A percentile compares a stretch with the other conserved stretches of the same genome.
phyloP scores from a whole-genome alignment of 371 early-diverging fungal species.

The Mortierella sp. region DNA sequence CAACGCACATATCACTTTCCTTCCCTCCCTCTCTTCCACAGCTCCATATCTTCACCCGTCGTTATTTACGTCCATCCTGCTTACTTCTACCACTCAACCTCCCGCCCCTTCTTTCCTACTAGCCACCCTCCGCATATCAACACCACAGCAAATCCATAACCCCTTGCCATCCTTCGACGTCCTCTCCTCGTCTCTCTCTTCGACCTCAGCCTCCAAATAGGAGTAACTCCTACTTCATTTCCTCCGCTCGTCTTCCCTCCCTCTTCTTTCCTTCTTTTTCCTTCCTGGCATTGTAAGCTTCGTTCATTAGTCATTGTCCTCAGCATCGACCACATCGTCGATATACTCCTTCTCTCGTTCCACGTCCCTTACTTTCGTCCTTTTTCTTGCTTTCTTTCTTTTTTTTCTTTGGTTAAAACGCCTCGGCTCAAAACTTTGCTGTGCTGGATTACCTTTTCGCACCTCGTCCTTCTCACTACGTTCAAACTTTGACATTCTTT shows the following conservation, averaged over 20 bases:
- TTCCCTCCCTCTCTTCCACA: not conserved
- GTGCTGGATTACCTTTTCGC: not conserved
- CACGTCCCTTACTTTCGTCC: not conserved
- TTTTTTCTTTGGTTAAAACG: not conserved
- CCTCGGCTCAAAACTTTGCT: not conserved
- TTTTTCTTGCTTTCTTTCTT: not conserved
- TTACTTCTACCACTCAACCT: not conserved
- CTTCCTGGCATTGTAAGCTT: not conserved
- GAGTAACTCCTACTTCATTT: not conserved
- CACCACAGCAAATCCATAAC: not conserved
- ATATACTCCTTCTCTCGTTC: not conserved
- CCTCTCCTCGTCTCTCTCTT: not conserved
- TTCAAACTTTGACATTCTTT: not conserved
- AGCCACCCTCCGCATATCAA: not conserved
- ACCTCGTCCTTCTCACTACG: not conserved
- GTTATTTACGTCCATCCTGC: not conserved
- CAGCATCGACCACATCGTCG: not conserved
- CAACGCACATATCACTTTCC: not conserved
- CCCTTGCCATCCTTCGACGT: not conserved
- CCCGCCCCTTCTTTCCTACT: not conserved
- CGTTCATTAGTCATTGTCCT: not conserved
- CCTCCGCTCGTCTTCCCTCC: not conserved
- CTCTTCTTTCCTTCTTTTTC: not conserved
- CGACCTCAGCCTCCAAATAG: not conserved
- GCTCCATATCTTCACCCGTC: not conserved